A percentile compares a stretch with the other conserved stretches of the same genome.
These are phyloP conservation scores for Chlorella sp. DNA, from an alignment of 139 green algal genomes.

Conservation along the genomic window DNA sequence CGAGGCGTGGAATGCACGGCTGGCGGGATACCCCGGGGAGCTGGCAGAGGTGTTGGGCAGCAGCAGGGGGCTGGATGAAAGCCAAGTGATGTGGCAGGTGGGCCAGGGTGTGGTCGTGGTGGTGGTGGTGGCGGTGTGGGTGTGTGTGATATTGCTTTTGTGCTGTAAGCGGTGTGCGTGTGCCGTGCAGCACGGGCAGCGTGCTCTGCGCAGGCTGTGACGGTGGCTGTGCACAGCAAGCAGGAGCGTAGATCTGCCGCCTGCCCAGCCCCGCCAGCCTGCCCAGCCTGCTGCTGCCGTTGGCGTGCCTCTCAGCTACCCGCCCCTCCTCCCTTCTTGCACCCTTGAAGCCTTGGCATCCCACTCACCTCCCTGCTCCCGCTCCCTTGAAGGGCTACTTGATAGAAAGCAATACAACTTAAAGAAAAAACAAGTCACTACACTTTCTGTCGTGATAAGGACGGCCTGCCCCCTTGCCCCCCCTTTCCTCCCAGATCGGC, in stretches of 20 bases:
- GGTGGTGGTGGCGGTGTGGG: not conserved
- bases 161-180: not conserved
- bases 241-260: too few species aligned
- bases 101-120: not conserved
- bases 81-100: conserved; percentile 14
- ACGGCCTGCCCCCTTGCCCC: not conserved
- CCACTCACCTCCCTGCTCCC: not conserved
- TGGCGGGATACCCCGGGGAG: conserved; percentile 12
- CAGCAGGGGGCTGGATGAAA: conserved; percentile 9
- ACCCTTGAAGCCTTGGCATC: not conserved
- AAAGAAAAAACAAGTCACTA: too few species aligned
- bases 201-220: too few species aligned
- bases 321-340: not conserved
- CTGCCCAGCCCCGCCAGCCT: too few species aligned
- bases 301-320: not conserved
- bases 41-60: conserved; percentile 5
- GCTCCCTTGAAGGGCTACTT: too few species aligned
- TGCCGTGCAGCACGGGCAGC: not conserved
- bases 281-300: not conserved
- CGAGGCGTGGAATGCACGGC: conserved; percentile 11
- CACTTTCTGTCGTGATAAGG: too few species aligned
- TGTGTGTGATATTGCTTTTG: too few species aligned
- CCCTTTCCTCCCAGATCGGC: conserved; percentile 5
- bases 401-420: too few species aligned
- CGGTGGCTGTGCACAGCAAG: too few species aligned